Conservation (phyloP, 2,329 filamentous ascomycete species). For the Gaeumannomyces sp. region DNA sequence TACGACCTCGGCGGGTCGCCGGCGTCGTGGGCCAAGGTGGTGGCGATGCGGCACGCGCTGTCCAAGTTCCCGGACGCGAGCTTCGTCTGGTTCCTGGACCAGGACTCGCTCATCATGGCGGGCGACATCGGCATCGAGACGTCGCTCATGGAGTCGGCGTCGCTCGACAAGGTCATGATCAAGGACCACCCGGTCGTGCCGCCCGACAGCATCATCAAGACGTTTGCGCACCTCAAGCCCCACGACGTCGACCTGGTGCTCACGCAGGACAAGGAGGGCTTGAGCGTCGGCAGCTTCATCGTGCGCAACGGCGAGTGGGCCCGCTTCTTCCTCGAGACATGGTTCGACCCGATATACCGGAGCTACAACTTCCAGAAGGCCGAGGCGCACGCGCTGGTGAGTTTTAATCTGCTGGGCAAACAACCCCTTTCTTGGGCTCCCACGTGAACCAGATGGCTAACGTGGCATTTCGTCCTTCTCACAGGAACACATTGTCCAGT, state of each 20-base stretch:
- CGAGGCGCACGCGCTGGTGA: conserved; percentile 81
- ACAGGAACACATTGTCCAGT: conserved; percentile 84
- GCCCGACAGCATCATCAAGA: conserved; percentile 95
- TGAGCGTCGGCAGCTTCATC: conserved; percentile 72
- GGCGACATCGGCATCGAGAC: conserved; percentile 61
- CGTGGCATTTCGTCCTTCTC: neutral
- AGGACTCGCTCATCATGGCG: conserved; percentile 85
- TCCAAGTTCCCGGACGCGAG: conserved; percentile 68
- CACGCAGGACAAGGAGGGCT: conserved; percentile 75
- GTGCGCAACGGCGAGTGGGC: conserved; percentile 83
- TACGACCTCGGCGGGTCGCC: conserved; percentile 63
- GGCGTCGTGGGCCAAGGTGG: conserved; percentile 68
- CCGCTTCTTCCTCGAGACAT: conserved; percentile 86
- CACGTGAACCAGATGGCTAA: neutral
- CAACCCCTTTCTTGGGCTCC: neutral
- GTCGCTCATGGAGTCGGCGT: conserved; percentile 60
- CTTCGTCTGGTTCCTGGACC: conserved; percentile 83
- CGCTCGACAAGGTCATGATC: conserved; percentile 74
- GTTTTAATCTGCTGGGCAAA: conserved; percentile 26
- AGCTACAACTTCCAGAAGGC: conserved; percentile 96
- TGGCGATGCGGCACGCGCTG: conserved; percentile 84
- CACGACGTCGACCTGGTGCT: conserved; percentile 75
- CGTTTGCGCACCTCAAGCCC: conserved; percentile 74
- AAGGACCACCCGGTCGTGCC: conserved; percentile 82
- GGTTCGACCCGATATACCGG: conserved; percentile 92